Evolutionary conservation across 768 basidiomycete genomes (phyloP), one percentile per base, ranked within the genome.

Genomic region (Hysterangium stoloniferum): DNA sequence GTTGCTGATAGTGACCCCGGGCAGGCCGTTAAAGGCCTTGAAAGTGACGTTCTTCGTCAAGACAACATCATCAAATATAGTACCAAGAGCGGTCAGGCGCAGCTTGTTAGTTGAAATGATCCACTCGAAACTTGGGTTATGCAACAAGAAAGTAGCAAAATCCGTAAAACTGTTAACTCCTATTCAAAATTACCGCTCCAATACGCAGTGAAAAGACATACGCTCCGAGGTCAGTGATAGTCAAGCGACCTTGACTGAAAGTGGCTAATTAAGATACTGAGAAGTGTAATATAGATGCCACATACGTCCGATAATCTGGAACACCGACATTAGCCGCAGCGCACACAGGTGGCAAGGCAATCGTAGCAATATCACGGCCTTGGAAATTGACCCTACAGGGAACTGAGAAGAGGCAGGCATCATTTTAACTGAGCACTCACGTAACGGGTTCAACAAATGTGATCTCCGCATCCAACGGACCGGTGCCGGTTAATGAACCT

Each of bases 1-100:
- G 65, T 84, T 80, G 54, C 71, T 77, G 60, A 86, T 83, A 5
- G 76, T 79, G 36, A 85, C 79, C 5, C 83, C 83, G 6, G 81
- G 80, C 6, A 87, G 67, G 27, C 74, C 74, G 53, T 86, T 80
- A 63, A 86, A 86, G 4, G 83, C 85, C 58, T 78, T 80, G 68
- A 86, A 74, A 4, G 76, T 64, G 33, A 86, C 60, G 1, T 71
- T 67, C 64, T 86, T 86, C 41, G 69, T 73, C 31, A 87, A 69
- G 0, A 71, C 66, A 25, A 86, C 75, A 51, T 75, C 73, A 53
- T 84, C 79, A 55, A 86, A 86, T 55, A 79, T 75, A 9, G 80
- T 83, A 13, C 80, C 80, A 1, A 86, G 72, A 4, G 85, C 83
- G 2, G 70, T 74, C 13, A 87, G 63, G 27, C 79, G 76, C 42